Percentiles rank a stretch among this genome's conserved stretches.
Evolutionary conservation across 257 asterid genomes (phyloP).

Genomic region (Ilex aquifolium): DNA sequence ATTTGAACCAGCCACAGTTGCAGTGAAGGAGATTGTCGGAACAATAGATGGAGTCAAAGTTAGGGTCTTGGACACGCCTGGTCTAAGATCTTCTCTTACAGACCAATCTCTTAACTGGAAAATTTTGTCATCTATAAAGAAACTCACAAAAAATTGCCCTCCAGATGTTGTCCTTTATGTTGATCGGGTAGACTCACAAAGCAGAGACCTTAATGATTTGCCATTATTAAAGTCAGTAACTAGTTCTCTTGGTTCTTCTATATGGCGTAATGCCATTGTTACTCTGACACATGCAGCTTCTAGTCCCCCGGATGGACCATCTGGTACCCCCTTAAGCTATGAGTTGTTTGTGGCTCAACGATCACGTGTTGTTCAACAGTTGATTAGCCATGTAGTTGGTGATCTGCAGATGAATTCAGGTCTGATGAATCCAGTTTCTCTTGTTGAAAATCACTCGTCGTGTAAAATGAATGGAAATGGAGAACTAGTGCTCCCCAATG

Average conservation of each 20-base stretch:
- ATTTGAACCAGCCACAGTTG: slow-evolving; percentile 57
- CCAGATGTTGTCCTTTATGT: slow-evolving; percentile 77
- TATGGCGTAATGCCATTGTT: slow-evolving; percentile 55
- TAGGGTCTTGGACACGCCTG: slow-evolving; percentile 82
- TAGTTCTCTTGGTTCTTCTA: slow-evolving; percentile 56
- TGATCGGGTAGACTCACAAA: slow-evolving; percentile 60
- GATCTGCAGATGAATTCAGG: slow-evolving; percentile 20
- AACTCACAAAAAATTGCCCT: slow-evolving; percentile 38
- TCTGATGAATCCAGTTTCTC: slow-evolving; percentile 37
- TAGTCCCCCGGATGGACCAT: slow-evolving; percentile 57
- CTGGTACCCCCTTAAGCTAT: slow-evolving; percentile 42
- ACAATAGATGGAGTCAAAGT: slow-evolving; percentile 45
- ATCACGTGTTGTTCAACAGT: slow-evolving; percentile 34
- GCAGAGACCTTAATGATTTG: slow-evolving; percentile 40
- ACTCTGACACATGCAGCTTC: slow-evolving; percentile 72
- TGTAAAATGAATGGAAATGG: slow-evolving; percentile 20
- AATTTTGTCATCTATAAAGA: slow-evolving; percentile 49
- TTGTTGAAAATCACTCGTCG: slow-evolving; percentile 45
- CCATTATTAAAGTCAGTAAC: slow-evolving; percentile 46
- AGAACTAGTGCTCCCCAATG: slow-evolving; percentile 24
- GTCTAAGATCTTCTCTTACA: slow-evolving; percentile 41
- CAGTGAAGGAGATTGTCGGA: slow-evolving; percentile 48
- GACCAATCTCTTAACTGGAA: slow-evolving; percentile 51
- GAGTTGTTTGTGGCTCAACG: slow-evolving; percentile 38
- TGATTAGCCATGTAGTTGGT: slow-evolving; percentile 35